Evolutionary conservation across 1,284 basidiomycete genomes (phyloP).

Genomic region (Malassezia restricta): DNA sequence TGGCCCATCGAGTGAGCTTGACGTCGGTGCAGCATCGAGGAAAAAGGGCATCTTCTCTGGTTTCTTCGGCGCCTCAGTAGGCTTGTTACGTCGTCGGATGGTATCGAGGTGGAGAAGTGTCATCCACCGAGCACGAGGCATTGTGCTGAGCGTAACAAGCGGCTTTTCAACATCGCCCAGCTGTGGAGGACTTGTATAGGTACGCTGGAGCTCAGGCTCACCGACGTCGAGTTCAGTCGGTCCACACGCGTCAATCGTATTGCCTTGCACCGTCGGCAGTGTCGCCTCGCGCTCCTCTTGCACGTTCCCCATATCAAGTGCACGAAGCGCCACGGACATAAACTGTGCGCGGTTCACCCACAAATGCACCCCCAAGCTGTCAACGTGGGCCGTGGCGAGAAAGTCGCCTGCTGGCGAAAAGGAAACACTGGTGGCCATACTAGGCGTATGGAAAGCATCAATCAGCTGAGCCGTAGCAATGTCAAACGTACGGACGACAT

Average conservation of each 20-base stretch:
- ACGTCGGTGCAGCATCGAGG: constrained; percentile 47
- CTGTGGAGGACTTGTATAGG: constrained; percentile 48
- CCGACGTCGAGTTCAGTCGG: constrained; percentile 18
- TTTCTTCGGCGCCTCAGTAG: constrained; percentile 84
- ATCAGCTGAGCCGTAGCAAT: constrained; percentile 82
- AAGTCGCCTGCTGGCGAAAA: constrained; percentile 95
- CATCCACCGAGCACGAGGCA: constrained; percentile 89
- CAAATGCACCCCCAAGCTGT: constrained; percentile 81
- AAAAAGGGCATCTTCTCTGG: constrained; percentile 96
- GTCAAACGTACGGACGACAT: constrained; percentile 86
- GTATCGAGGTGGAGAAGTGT: constrained; percentile 89
- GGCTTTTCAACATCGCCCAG: constrained; percentile 23
- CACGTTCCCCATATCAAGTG: constrained; percentile 59
- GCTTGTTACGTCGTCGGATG: constrained; percentile 83
- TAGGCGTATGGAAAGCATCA: constrained; percentile 80
- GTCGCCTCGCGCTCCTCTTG: constrained; percentile 49
- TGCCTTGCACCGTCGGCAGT: constrained; percentile 71
- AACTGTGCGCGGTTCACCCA: constrained; percentile 98
- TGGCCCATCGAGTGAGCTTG: neutral
- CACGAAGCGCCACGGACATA: constrained; percentile 67
- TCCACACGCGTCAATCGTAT: constrained; percentile 57
- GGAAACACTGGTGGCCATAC: constrained; percentile 73
- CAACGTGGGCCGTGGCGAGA: constrained; percentile 83
- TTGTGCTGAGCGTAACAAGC: constrained; percentile 68
- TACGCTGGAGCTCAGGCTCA: constrained; percentile 26